Evolutionary conservation across 768 basidiomycete genomes (phyloP), one percentile per base, ranked within the genome.

Genomic region (Dioszegia aurantiaca): DNA sequence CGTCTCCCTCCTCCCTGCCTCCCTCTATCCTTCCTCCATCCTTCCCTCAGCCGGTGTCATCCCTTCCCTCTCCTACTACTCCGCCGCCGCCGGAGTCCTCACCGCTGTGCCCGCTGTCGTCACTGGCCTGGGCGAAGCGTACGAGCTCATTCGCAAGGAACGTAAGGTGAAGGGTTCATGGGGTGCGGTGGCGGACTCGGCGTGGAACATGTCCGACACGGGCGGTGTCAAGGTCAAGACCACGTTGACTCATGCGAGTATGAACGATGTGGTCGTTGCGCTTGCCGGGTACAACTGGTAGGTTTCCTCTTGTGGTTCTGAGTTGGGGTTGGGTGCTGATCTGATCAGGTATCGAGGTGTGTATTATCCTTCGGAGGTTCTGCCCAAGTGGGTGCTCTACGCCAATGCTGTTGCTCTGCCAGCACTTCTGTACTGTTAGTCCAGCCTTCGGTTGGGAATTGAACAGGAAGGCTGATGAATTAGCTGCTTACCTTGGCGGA

Each of bases 71-170:
- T 67, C 68, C 1, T 69, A 76, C 52, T 76, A 75, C 58, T 56
- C 72, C 1, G 70, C 70, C 33, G 73, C 65, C 1, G 73, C 70
- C 2, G 75, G 74, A 2, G 55, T 76, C 19, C 21, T 75, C 23
- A 56, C 64, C 10, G 59, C 76, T 17, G 36, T 72, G 2, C 73
- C 76, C 2, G 63, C 74, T 0, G 59, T 78, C 42, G 57, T 68
- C 23, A 75, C 75, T 0, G 77, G 77, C 24, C 17, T 72, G 8
- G 61, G 61, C 1, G 77, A 78, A 58, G 68, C 70, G 23, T 73
- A 74, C 60, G 73, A 70, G 45, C 63, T 77, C 19, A 51, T 60
- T 40, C 42, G 62, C 21, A 48, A 36, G 10, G 48, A 69, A 58
- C 67, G 64, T 55, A 48, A 65, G 24, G 58, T 52, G 1, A 69